A percentile compares a stretch with the other conserved stretches of the same genome.
phyloP scores from a whole-genome alignment of 805 yeast species.

The Lachancea dasiensis region DNA sequence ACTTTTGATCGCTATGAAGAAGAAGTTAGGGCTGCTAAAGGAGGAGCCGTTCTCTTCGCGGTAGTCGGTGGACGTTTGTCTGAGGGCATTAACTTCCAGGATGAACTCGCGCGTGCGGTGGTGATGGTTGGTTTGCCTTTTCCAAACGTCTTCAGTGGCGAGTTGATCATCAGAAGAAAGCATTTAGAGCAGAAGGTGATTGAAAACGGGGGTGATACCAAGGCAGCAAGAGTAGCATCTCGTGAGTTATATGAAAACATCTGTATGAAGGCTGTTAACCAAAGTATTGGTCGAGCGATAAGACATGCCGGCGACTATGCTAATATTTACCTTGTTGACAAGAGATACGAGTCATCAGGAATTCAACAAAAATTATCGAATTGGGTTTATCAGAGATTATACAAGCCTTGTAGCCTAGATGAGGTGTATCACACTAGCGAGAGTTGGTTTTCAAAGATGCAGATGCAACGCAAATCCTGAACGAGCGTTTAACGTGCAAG shows the following conservation, averaged over 20 bases:
- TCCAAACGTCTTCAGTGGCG: constrained; percentile 81
- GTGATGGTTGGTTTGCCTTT: constrained; percentile 84
- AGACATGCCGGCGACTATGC: constrained; percentile 81
- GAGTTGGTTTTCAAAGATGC: constrained; percentile 1
- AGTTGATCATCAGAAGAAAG: constrained; percentile 62
- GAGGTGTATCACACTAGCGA: not conserved
- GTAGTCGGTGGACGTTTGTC: constrained; percentile 92
- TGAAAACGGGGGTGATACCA: constrained; percentile 40
- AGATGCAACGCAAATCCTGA: too few relatives aligned
- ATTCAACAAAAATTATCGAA: constrained; percentile 59
- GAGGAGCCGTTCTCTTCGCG: constrained; percentile 67
- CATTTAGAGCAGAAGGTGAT: constrained; percentile 53
- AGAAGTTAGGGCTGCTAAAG: constrained; percentile 30
- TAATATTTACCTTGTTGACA: constrained; percentile 63
- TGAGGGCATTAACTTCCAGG: constrained; percentile 89
- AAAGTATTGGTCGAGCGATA: constrained; percentile 87
- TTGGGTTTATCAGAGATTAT: constrained; percentile 47
- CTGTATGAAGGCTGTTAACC: constrained; percentile 89
- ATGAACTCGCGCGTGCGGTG: constrained; percentile 81
- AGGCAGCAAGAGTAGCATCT: constrained; percentile 44
- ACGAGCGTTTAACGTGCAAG: too few relatives aligned
- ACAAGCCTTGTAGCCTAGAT: not conserved
- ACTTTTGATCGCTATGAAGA: constrained; percentile 47
- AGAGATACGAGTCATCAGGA: constrained; percentile 42
- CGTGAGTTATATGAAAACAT: constrained; percentile 68